Evolutionary conservation across 306 rosid genomes (phyloP).

Genomic region (Alnus rubra): DNA sequence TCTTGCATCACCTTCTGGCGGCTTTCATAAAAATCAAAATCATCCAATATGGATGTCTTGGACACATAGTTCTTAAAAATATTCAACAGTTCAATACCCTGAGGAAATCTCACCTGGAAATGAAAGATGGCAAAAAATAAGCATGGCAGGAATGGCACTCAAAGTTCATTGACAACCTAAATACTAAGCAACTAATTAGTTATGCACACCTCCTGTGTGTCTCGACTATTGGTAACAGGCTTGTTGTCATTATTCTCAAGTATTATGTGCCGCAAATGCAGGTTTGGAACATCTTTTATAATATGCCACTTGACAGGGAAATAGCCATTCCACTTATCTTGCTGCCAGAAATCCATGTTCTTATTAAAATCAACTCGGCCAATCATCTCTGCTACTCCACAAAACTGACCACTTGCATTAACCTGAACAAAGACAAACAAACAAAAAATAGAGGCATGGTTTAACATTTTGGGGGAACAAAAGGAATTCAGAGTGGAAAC

Average conservation of each 20-base stretch:
- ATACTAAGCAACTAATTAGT: background rate
- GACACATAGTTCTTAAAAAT: slow-evolving; percentile 55
- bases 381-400: slow-evolving; percentile 90
- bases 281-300: slow-evolving; percentile 74
- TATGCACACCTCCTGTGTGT: slow-evolving; percentile 76
- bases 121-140: slow-evolving; percentile 15
- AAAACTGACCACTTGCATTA: slow-evolving; percentile 89
- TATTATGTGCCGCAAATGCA: slow-evolving; percentile 72
- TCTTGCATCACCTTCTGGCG: slow-evolving; percentile 76
- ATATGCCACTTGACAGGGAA: slow-evolving; percentile 91
- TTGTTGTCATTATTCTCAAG: slow-evolving; percentile 83
- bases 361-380: slow-evolving; percentile 71
- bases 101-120: slow-evolving; percentile 60
- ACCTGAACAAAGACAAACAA: slow-evolving; percentile 46
- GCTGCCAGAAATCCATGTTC: slow-evolving; percentile 93
- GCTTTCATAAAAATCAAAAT: slow-evolving; percentile 76
- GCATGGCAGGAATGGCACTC: background rate
- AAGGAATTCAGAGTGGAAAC: background rate
- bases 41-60: slow-evolving; percentile 71
- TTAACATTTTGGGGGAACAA: background rate
- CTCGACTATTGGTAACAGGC: slow-evolving; percentile 86
- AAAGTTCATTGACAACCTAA: background rate
- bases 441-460: background rate
- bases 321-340: slow-evolving; percentile 86
- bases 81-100: slow-evolving; percentile 63